Base-by-base conservation (phyloP, 208 protist genomes). In the Spongospora subterranea region DNA sequence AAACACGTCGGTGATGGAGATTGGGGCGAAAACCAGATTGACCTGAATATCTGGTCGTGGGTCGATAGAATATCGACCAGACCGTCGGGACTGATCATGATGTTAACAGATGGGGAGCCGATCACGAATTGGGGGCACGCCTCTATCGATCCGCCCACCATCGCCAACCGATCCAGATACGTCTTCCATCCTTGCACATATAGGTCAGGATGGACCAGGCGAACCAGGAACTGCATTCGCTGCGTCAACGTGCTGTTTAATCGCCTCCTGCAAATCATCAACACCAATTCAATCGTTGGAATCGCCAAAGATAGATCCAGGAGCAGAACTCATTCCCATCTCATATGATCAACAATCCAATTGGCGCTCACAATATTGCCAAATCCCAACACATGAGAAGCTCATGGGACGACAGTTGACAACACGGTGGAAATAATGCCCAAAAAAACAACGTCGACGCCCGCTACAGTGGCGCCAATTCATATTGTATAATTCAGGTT, bases 61-160 rank as follows among this genome's bases (percentile, higher is more conserved):
- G 89, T 90, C 0, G 77, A 90, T 1, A 54, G 43, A 45, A 93
- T 0, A 0, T 0, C 1, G 32, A 90, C 0, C 1, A 0, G 53
- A 20, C 91, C 91, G 64, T 91, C 91, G 20, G 91, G 91, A 40
- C 89, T 88, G 32, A 92, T 90, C 50, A 89, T 45, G 0, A 92
- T 45, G 35, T 90, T 90, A 20, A 41, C 66, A 6, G 77, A 90
- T 0, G 91, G 91, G 32, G 91, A 90, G 0, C 88, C 50, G 0
- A n/a, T 38, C 20, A 90, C 88, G 35, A 43, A 82, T 43, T 6
- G n/a, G 13, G 71, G 71, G n/a, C 71, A 82, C n/a, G 71, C 71
- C n/a, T 82, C 71, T 40, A 82, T 82, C 6, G 17, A 82, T 82
- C 35, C 71, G 17, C 50, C 45, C 38, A 60, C 88, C 32, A 38